phyloP scores from a whole-genome alignment of 108 stramenopile genomes.

The Mayamaea pseudoterrestris region DNA sequence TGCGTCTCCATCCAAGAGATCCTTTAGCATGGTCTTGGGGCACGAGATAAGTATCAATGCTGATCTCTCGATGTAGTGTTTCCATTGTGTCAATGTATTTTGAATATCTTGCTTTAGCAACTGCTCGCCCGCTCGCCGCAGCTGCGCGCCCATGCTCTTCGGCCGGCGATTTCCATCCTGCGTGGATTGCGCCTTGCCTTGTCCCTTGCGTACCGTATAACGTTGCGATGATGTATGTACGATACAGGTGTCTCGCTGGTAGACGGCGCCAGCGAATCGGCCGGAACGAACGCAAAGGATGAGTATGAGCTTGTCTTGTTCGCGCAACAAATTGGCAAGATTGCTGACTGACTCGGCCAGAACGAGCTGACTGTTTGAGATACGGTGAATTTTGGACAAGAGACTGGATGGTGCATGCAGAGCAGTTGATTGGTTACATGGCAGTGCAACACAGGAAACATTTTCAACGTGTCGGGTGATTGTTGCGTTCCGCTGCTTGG shows the following conservation, averaged over 20 bases:
- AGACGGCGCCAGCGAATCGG: constrained; percentile 58
- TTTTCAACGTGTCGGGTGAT: too few relatives aligned
- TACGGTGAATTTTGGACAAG: neutral
- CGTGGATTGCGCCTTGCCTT: constrained; percentile 74
- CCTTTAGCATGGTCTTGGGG: constrained; percentile 37
- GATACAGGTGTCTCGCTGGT: constrained; percentile 30
- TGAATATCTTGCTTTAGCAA: constrained; percentile 51
- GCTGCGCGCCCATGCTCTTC: constrained; percentile 70
- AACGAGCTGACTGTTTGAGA: neutral
- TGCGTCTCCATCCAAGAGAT: constrained; percentile 8
- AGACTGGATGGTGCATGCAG: neutral
- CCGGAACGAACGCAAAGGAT: constrained; percentile 58
- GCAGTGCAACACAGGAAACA: too few relatives aligned
- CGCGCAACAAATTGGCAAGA: neutral
- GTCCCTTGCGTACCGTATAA: constrained; percentile 79
- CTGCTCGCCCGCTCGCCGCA: constrained; percentile 70
- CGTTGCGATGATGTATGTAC: constrained; percentile 44
- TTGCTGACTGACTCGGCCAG: too few relatives aligned
- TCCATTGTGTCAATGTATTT: constrained; percentile 42
- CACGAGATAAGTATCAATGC: constrained; percentile 24
- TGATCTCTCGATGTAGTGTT: neutral
- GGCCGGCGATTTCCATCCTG: constrained; percentile 55
- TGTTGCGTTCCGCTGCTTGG: too few relatives aligned
- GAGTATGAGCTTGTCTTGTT: constrained; percentile 12
- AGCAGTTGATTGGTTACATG: neutral